Base-by-base conservation (phyloP, 768 basidiomycete genomes). In the Jaapia argillacea region DNA sequence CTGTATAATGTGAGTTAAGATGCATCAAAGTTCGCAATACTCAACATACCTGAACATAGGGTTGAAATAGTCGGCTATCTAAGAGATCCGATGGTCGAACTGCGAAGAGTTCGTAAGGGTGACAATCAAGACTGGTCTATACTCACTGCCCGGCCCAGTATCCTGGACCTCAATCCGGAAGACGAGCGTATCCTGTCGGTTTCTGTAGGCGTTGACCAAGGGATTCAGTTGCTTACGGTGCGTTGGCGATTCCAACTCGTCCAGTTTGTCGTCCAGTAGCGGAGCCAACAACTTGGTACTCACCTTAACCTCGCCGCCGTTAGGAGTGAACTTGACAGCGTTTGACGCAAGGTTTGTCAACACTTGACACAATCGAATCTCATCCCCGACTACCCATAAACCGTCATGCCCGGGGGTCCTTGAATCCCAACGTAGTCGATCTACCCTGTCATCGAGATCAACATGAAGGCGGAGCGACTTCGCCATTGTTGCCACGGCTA, bases 301-400 rank as follows among this genome's bases (percentile, higher is more conserved):
- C 42, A 66, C 63, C 42, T 58, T 58, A 48, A 69, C 60, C 12
- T 63, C 63, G 41, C 66, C 66, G 22, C 59, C 58, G n/a, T n/a
- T n/a, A n/a, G n/a, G n/a, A n/a, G n/a, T n/a, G n/a, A n/a, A n/a
- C n/a, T n/a, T n/a, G n/a, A n/a, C n/a, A n/a, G n/a, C n/a, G n/a
- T n/a, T n/a, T n/a, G n/a, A n/a, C 1, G 65, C 64, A 42, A 70
- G 57, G 45, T 69, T 70, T 40, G 61, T 65, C 24, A 57, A 48
- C 13, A 64, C 54, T 44, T 65, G 63, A 16, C 65, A 59, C 45
- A 68, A 44, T 1, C 68, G 54, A 53, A 68, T 62, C 48, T 70
- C 68, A 48, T 67, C 65, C 20, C 67, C 67, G 12, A 68, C 52
- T 35, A 70, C 67, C 63, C 54, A 56, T 0, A 54, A 48, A 12